Percentiles rank a stretch among this genome's conserved stretches.
Evolutionary conservation across 2,329 filamentous ascomycete genomes (phyloP).

Genomic region (Blumeria graminis): DNA sequence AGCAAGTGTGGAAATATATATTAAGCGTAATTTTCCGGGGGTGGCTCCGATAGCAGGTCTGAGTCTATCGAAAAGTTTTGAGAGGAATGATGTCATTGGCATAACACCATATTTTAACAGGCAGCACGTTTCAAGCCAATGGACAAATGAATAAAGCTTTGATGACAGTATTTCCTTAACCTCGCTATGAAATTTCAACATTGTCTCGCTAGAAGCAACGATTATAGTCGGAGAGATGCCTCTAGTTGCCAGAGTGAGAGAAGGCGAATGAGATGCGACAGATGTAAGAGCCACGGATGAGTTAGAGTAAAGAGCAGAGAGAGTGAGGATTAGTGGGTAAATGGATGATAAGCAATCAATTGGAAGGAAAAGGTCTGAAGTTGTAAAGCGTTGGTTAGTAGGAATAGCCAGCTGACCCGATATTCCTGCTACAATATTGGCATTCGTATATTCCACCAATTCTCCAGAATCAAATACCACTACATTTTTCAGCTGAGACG

Average conservation of each 20-base stretch:
- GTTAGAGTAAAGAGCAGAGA: slow-evolving; percentile 66
- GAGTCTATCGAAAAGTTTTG: slow-evolving; percentile 33
- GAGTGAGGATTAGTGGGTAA: slow-evolving; percentile 55
- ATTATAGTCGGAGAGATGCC: slow-evolving; percentile 62
- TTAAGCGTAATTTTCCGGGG: slow-evolving; percentile 53
- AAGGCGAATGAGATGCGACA: slow-evolving; percentile 48
- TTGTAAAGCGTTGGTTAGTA: slow-evolving; percentile 43
- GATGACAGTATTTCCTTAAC: slow-evolving; percentile 34
- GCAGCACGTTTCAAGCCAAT: slow-evolving; percentile 45
- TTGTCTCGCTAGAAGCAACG: slow-evolving; percentile 49
- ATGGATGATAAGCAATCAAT: slow-evolving; percentile 59
- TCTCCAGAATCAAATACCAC: slow-evolving; percentile 41
- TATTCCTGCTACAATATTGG: slow-evolving; percentile 69
- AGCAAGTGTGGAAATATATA: slow-evolving; percentile 55
- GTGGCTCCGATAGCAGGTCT: slow-evolving; percentile 33
- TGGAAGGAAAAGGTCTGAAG: slow-evolving; percentile 62
- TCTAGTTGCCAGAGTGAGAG: slow-evolving; percentile 48
- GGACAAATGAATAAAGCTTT: slow-evolving; percentile 39
- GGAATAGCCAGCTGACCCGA: slow-evolving; percentile 59
- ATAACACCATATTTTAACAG: slow-evolving; percentile 50
- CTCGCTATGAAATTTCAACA: slow-evolving; percentile 41
- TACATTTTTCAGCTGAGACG: slow-evolving; percentile 27
- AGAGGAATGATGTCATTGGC: slow-evolving; percentile 38
- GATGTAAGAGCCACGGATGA: slow-evolving; percentile 73
- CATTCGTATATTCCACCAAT: slow-evolving; percentile 59